Base-by-base conservation (phyloP, 495 filamentous ascomycete genomes). In the Tetracladium setigerum region DNA sequence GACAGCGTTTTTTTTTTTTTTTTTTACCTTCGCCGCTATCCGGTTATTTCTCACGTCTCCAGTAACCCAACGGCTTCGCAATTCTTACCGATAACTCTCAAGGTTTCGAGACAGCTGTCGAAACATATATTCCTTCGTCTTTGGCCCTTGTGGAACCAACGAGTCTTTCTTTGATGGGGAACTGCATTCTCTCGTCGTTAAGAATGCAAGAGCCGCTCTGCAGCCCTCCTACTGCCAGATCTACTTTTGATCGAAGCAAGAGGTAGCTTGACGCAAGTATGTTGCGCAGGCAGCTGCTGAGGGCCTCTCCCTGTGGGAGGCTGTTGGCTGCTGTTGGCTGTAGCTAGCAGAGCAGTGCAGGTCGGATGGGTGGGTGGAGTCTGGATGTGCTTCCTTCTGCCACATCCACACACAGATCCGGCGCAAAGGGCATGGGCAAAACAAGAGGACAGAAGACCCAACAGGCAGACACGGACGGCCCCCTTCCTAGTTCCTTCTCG, bases 171-270 rank as follows among this genome's bases (percentile, higher is more conserved):
- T 27, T 27, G 22, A 27, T 27, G 3, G 22, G 22, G 22, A 27
- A 7, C 7, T 7, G 22, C 22, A 27, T 3, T 7, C 22, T 27
- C 7, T 27, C 22, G 22, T 27, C 22, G 22, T 27, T 27, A 7
- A 27, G 22, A 27, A 27, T 27, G 22, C 22, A 27, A 27, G 22
- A 27, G 22, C 22, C 22, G 22, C 22, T 27, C 22, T 27, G 22
- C 41, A 54, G 55, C 55, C 50, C 47, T 47, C 53, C 54, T 47
- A 44, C 54, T 50, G 45, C 46, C 37, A 50, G 55, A 54, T 56
- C 42, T 50, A 30, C 46, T 44, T 43, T 14, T 8, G 24, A 46
- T 47, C 52, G 52, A 55, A 41, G 37, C 46, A 55, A 27, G 22
- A 27, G 33, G 35, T 13, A 12, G 12, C 31, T 46, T 17, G 54